These are phyloP conservation scores for Sclerotinia nivalis DNA, from an alignment of 2,329 filamentous ascomycete genomes.

Conservation along the genomic window DNA sequence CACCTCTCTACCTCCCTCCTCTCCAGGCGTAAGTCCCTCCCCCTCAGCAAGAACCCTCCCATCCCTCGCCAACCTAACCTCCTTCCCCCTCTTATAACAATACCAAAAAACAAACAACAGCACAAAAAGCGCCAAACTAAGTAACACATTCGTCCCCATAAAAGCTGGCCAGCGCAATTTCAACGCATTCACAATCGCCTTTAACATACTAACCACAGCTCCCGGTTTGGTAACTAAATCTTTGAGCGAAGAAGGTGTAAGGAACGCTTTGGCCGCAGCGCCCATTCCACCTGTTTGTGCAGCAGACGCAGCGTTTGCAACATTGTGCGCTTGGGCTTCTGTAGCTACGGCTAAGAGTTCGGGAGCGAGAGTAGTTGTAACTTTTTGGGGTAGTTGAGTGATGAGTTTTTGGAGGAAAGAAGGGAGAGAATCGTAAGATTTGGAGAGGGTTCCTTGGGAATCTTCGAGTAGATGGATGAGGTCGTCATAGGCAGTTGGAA, in stretches of 20 bases:
- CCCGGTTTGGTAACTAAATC: constrained; percentile 83
- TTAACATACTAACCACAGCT: constrained; percentile 79
- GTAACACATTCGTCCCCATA: constrained; percentile 85
- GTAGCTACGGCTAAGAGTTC: constrained; percentile 79
- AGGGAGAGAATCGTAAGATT: constrained; percentile 68
- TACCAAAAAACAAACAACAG: constrained; percentile 91
- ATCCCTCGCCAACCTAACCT: constrained; percentile 64
- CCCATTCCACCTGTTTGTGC: constrained; percentile 43
- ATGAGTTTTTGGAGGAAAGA: constrained; percentile 82
- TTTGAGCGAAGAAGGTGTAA: constrained; percentile 71
- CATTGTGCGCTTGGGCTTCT: constrained; percentile 57
- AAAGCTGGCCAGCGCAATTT: constrained; percentile 88
- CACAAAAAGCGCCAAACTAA: constrained; percentile 87
- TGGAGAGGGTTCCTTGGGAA: constrained; percentile 59
- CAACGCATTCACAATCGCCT: constrained; percentile 86
- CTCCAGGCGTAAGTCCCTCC: constrained; percentile 26
- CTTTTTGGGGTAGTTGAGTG: constrained; percentile 77
- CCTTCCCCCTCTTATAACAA: constrained; percentile 90
- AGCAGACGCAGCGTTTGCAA: constrained; percentile 25
- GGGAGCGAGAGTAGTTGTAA: constrained; percentile 73
- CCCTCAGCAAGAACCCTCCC: constrained; percentile 3
- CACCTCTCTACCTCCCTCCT: constrained; percentile 21
- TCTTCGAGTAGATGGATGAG: constrained; percentile 66
- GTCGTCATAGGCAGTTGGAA: constrained; percentile 89
- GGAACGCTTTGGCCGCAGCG: constrained; percentile 64